Evolutionary conservation across 495 filamentous ascomycete species (phyloP), one percentile per base, ranked within the genome.

Genomic region (Alectoria sarmentosa): DNA sequence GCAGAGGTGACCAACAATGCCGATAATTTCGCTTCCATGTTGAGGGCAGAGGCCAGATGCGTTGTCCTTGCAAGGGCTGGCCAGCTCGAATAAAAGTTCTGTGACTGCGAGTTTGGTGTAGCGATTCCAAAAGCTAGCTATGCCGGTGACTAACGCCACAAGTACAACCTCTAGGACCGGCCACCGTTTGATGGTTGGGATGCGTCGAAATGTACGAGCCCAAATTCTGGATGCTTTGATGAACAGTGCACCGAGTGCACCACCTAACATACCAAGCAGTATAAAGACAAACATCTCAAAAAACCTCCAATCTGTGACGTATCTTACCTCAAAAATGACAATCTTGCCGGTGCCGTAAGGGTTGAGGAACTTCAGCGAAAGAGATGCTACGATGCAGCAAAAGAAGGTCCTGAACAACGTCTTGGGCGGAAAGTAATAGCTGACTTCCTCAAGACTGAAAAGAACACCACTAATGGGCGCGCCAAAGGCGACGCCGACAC

Each of bases 351-450:
- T 98, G 26, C 92, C 93, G 72, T 98, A 98, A 1, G 94, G 94
- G 64, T 98, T 92, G 60, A 98, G 80, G 71, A 96, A 96, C 70
- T 96, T 96, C 63, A 98, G 78, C 6, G 92, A 91, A 34, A 98
- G 73, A 0, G 94, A 89, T 30, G 94, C 92, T 73, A 76, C 90
- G 70, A 98, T 98, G 75, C 93, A 98, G 75, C 92, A 96, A 76
- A 97, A 98, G 79, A 98, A 98, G 2, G 94, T 98, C 46, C 94
- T 82, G 77, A 98, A 98, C 5, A 98, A 84, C 4, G 93, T 97
- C 76, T 98, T 98, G n/a, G 94, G 90, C 6, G 93, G 94, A 74
- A 97, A 97, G 73, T 96, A 98, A 74, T 98, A 98, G 73, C 88
- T 89, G 70, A 96, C 91, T 80, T 98, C 93, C 75, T 98, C 93